Base-by-base conservation (phyloP, 78 protist genomes). In the Capsaspora owczarzaki region DNA sequence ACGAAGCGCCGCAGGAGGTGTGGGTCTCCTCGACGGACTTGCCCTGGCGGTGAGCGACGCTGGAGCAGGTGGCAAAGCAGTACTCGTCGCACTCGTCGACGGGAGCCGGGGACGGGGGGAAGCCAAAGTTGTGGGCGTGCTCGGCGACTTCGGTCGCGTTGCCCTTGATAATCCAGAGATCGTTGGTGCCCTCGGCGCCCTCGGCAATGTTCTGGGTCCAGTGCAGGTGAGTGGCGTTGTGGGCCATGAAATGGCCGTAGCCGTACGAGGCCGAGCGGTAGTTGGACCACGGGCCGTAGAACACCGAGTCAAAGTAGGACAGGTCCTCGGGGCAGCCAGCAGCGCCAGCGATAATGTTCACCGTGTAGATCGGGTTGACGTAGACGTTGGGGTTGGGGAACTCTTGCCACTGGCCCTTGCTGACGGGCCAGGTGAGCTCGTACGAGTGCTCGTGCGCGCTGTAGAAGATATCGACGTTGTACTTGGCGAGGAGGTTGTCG, bases 381-480 rank as follows among this genome's bases (percentile, higher is more conserved):
- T 46, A 46, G 51, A 12, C 51, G 51, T 12, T 12, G 12, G 51
- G 51, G 51, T 14, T 46, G 12, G 12, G 25, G 12, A 12, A 46
- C 51, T 5, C 51, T 12, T 5, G 25, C 25, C 5, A 46, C 5
- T 5, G 5, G 51, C 51, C 51, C 25, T 46, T 46, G 51, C 5
- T 14, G 51, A 12, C 12, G 51, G 51, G 51, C 25, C 12, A 46
- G 25, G 51, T 46, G 51, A 5, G 51, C 51, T 46, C 51, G 51
- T 46, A 61, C 16, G 71, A 61, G 41, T 61, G 71, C 71, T 61
- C 71, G 41, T 61, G 71, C 42, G 71, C 71, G 16, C 20, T 33
- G n/a, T 33, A 33, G 42, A 14, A 27, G 23, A 61, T 35, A 16
- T 61, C 41, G n/a, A 61, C 71, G 71, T 33, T 4, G 40, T 61